Evolutionary conservation across 306 rosid genomes (phyloP), one percentile per base, ranked within the genome.

Genomic region (Dicorynia guianensis): DNA sequence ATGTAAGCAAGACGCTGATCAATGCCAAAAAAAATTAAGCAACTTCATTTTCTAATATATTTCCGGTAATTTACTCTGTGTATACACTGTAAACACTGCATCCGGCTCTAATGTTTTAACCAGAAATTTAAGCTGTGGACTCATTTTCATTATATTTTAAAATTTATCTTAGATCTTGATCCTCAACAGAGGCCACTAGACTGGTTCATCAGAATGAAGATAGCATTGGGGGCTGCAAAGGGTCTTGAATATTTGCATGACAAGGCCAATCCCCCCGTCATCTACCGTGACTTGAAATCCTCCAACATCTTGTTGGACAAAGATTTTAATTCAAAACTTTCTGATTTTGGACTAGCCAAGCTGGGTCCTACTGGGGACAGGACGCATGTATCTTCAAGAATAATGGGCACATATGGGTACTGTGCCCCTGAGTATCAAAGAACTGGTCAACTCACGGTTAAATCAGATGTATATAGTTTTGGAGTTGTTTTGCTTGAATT

Each of bases 371-470:
- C 88, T 7, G 97, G 98, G n/a, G 98, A 94, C 75, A 90, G 83
- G 69, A 62, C 93, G 4, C 97, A 91, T 67, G 97, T 94, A 3
- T 95, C 98, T 4, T 92, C 98, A 46, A 89, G 98, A 46, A 87
- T 95, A 10, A 95, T 95, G 98, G 98, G 98, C n/a, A 94, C 98
- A 15, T 95, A 95, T 12, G 98, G 98, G 0, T 95, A 95, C 42
- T 95, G 98, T 82, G 97, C 98, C 0, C 98, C 98, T 1, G 98
- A 95, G 76, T 95, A 95, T 74, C 98, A 95, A 64, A 89, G 96
- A 75, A 95, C 97, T 6, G 98, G 98, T 3, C 96, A 95, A 9
- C 93, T 95, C 72, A 95, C 97, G 0, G 88, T 90, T 1, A 90
- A 95, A 83, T 95, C 98, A 0, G 98, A 95, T 67, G 91, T 92